Evolutionary conservation across 345 rosid genomes (phyloP).

Genomic region (Eucalyptus regnans): DNA sequence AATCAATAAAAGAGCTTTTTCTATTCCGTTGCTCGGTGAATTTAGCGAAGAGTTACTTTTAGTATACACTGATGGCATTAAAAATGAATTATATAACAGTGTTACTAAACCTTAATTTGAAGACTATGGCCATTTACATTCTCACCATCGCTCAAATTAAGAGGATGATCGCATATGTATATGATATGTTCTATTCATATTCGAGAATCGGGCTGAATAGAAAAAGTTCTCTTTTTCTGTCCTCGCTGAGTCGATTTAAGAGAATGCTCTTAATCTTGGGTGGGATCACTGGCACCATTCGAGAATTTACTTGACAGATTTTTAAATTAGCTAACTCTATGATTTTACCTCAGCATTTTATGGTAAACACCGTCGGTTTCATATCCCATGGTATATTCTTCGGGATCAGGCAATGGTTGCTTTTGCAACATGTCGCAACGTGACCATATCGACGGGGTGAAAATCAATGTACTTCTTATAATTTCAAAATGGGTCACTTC

Average conservation of each 20-base stretch:
- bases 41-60: background rate
- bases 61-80: background rate
- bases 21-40: background rate
- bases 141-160: background rate
- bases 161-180: background rate
- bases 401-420: background rate
- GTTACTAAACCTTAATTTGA: background rate
- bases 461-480: background rate
- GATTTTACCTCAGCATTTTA: background rate
- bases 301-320: background rate
- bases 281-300: background rate
- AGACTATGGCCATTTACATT: background rate
- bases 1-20: background rate
- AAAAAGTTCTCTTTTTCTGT: background rate
- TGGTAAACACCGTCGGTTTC: background rate
- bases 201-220: background rate
- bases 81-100: background rate
- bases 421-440: background rate
- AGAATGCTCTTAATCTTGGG: background rate
- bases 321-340: background rate
- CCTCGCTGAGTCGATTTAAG: background rate
- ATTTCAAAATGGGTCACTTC: background rate
- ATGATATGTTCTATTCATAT: background rate
- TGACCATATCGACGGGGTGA: background rate
- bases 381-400: background rate